Conservation (phyloP, 1,284 basidiomycete genomes). For the Volvariella volvacea region DNA sequence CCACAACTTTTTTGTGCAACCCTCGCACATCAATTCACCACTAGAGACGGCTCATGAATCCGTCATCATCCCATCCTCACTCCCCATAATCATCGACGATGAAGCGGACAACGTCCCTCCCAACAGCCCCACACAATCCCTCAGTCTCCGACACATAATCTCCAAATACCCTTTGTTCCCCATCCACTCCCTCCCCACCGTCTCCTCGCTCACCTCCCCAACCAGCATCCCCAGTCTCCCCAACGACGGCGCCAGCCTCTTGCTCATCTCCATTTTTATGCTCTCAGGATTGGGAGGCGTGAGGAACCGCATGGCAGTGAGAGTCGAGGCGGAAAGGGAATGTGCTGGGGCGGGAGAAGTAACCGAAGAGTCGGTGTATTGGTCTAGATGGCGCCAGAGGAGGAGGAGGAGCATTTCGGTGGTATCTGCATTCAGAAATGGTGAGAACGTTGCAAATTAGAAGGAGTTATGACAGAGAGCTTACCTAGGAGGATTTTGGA, state of each 20-base stretch:
- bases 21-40: too few relatives aligned
- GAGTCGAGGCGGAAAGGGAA: conserved; percentile 27
- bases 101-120: too few relatives aligned
- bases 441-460: conserved; percentile 1
- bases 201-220: background rate
- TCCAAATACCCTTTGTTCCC: conserved; percentile 59
- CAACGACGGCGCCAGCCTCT: conserved; percentile 44
- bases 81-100: conserved; percentile 22
- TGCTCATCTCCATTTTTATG: conserved; percentile 50
- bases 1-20: too few relatives aligned
- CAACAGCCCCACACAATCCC: conserved; percentile 51
- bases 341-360: conserved; percentile 19
- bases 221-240: conserved; percentile 31
- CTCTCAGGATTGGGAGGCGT: conserved; percentile 39
- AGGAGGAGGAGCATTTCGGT: conserved; percentile 81
- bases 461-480: too few relatives aligned
- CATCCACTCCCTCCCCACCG: conserved; percentile 35
- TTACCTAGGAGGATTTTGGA: conserved; percentile 50
- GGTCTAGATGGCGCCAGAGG: conserved; percentile 79
- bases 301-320: conserved; percentile 48
- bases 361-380: conserved; percentile 40
- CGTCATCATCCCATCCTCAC: conserved; percentile 2
- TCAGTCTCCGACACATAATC: conserved; percentile 61
- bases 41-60: too few relatives aligned
- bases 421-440: conserved; percentile 43